Percentiles rank a stretch among this genome's conserved stretches.
Evolutionary conservation across 805 yeast genomes (phyloP).

Genomic region (Cyberlindnera amylophila): DNA sequence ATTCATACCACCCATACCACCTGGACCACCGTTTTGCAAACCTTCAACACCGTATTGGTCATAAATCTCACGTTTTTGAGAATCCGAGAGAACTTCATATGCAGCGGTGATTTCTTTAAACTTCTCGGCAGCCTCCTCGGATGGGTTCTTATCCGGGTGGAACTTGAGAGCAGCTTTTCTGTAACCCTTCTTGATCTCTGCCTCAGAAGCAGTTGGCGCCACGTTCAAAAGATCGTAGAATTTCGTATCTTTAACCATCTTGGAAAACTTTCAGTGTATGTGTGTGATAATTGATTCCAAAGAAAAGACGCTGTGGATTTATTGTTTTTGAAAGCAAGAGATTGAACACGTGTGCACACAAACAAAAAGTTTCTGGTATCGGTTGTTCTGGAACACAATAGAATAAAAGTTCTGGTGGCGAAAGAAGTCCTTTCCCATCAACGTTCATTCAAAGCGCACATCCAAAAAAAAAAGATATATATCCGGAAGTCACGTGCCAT

Average conservation of each 20-base stretch:
- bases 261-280: not conserved
- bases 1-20: constrained; percentile 64
- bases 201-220: constrained; percentile 60
- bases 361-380: no score
- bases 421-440: not conserved
- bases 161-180: constrained; percentile 75
- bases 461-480: not conserved
- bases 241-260: constrained; percentile 79
- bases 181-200: constrained; percentile 77
- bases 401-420: not conserved
- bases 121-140: constrained; percentile 91
- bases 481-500: not conserved
- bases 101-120: constrained; percentile 89
- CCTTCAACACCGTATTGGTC: constrained; percentile 95
- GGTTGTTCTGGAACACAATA: no score
- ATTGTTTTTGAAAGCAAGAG: no score
- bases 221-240: constrained; percentile 74
- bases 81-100: constrained; percentile 81
- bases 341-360: no score
- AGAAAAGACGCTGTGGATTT: no score
- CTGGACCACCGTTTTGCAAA: constrained; percentile 70
- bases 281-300: not conserved
- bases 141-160: constrained; percentile 81
- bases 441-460: not conserved
- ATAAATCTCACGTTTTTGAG: constrained; percentile 83